These are phyloP conservation scores for Kwoniella newhampshirensis DNA, from an alignment of 768 basidiomycete genomes.

Conservation along the genomic window DNA sequence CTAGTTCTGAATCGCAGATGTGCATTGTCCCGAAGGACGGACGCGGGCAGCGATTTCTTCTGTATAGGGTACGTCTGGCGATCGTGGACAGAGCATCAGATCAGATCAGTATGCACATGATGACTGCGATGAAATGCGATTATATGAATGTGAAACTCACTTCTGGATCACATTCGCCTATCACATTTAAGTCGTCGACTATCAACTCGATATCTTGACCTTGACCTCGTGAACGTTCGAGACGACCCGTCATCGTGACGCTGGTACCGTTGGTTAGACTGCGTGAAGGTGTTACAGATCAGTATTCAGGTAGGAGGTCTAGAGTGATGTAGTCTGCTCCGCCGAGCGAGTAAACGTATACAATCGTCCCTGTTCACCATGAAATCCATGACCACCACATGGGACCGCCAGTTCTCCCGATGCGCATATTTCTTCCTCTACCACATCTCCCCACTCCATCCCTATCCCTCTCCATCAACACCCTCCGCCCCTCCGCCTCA, in stretches of 20 bases:
- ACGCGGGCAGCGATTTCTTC: slow-evolving; percentile 74
- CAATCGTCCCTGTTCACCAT: background rate
- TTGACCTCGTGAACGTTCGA: slow-evolving; percentile 58
- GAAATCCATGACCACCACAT: background rate
- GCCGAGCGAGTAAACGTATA: no score
- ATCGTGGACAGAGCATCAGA: slow-evolving; percentile 18
- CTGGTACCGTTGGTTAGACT: slow-evolving; percentile 62
- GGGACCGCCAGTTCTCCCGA: no score
- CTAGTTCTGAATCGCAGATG: slow-evolving; percentile 84
- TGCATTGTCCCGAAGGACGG: slow-evolving; percentile 78
- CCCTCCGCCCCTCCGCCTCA: no score
- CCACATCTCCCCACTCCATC: no score
- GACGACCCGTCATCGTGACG: slow-evolving; percentile 59
- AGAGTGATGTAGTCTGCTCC: slow-evolving; percentile 2
- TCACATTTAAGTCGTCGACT: slow-evolving; percentile 58
- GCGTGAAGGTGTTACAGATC: background rate
- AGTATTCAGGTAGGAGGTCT: slow-evolving; percentile 4
- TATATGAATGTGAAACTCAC: slow-evolving; percentile 55
- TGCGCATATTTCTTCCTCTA: no score
- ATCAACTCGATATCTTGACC: slow-evolving; percentile 62
- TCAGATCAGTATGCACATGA: slow-evolving; percentile 2
- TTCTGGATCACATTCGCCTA: slow-evolving; percentile 65
- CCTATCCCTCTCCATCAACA: no score
- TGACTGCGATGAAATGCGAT: background rate
- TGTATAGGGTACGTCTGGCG: slow-evolving; percentile 84